A percentile compares a stretch with the other conserved stretches of the same genome.
Conservation (phyloP, 2,329 filamentous ascomycete species). For the Thermomyces lanuginosus region DNA sequence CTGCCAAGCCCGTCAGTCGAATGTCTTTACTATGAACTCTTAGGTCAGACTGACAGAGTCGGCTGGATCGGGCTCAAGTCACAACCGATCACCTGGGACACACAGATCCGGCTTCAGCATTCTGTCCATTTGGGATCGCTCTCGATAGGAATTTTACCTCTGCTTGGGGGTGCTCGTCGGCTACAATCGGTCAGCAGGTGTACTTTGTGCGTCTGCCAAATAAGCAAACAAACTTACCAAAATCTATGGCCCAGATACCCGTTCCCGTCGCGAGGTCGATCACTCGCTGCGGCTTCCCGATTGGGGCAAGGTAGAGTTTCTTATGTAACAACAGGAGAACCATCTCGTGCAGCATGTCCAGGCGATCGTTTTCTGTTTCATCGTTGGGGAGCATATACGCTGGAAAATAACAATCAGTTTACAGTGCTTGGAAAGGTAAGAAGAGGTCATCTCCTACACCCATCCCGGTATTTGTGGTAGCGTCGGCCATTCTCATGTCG, state of each 20-base stretch:
- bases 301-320: slow-evolving; percentile 15
- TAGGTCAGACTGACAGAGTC: no score
- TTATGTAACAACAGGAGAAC: slow-evolving; percentile 14
- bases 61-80: no score
- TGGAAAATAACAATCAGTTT: neutral
- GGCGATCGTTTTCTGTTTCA: slow-evolving; percentile 18
- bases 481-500: slow-evolving; percentile 13
- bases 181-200: no score
- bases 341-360: slow-evolving; percentile 20
- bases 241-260: slow-evolving; percentile 15
- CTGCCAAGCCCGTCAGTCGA: no score
- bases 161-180: no score
- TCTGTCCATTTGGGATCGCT: no score
- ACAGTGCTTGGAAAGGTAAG: slow-evolving; percentile 5
- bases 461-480: slow-evolving; percentile 10
- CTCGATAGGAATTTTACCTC: no score
- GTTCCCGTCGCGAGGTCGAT: slow-evolving; percentile 24
- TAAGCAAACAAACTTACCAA: slow-evolving; percentile 15
- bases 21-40: no score
- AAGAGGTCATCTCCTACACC: slow-evolving; percentile 10
- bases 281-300: slow-evolving; percentile 10
- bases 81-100: no score
- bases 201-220: no score
- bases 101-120: no score
- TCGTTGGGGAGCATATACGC: slow-evolving; percentile 16